Evolutionary conservation across 192 early-diverging fungal species (phyloP), one percentile per base, ranked within the genome.

Genomic region (Linnemannia zychae): DNA sequence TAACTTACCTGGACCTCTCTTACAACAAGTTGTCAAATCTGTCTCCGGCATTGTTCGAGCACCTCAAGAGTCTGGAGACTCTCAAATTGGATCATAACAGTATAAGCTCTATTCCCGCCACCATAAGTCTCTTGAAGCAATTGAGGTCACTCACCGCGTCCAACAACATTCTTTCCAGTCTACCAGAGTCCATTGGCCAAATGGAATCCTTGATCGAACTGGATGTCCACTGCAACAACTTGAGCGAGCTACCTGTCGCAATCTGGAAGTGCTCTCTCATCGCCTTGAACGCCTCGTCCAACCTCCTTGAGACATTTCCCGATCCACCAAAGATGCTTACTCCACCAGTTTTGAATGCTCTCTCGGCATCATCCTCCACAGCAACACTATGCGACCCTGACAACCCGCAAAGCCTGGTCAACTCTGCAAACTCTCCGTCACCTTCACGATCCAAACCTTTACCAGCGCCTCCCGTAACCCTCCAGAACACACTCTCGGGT

Each of bases 261-360:
- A 94, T 97, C 22, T 97, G 96, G 96, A 77, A 90, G 48, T 96
- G 95, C 82, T 91, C 89, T 28, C 90, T 98, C 28, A 85, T 86
- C 47, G 77, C 88, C 16, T 86, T 98, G n/a, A 98, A 97, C 70
- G 91, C 91, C 36, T 95, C 93, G 2, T 96, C 95, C 24, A 98
- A 98, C 71, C 77, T 95, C 49, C 87, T 98, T 12, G 95, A 95
- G 77, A 84, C 88, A 38, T 97, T 98, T 88, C 96, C 96, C 28
- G 91, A 93, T 49, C 96, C 96, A 20, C 88, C 76, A 37, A 77
- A 71, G 44, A 65, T 66, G 34, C 53, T 52, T 33, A 17, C 71
- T 4, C 22, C 28, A 20, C 72, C 65, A 5, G 9, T 28, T 38
- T 46, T 38, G 37, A 76, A 67, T 28, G 66, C 49, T 5, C 22